These are phyloP conservation scores for Davidsoniella australis DNA, from an alignment of 2,329 filamentous ascomycete genomes.

Conservation along the genomic window DNA sequence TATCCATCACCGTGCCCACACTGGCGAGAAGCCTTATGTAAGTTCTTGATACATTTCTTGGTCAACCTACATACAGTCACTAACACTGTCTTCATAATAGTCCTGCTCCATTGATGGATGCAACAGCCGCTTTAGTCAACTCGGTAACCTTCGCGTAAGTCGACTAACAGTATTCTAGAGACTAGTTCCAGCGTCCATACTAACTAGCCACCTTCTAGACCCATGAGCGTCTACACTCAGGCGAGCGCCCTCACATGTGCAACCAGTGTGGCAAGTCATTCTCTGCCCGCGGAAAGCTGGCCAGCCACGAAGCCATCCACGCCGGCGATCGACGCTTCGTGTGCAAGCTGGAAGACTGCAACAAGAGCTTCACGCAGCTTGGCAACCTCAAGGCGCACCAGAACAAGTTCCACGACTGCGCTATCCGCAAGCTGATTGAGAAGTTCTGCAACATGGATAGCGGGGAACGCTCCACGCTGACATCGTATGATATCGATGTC, in stretches of 20 bases:
- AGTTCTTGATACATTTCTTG: conserved; percentile 20
- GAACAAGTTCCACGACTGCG: conserved; percentile 78
- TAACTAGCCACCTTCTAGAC: conserved; percentile 35
- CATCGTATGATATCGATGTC: conserved; percentile 52
- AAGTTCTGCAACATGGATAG: conserved; percentile 51
- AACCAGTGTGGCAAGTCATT: conserved; percentile 67
- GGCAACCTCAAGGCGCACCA: conserved; percentile 93
- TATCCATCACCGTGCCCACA: conserved; percentile 77
- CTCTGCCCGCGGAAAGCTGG: conserved; percentile 71
- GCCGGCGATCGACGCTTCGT: conserved; percentile 59
- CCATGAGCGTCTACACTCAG: conserved; percentile 73
- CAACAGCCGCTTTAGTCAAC: conserved; percentile 67
- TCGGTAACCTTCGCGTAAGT: conserved; percentile 72
- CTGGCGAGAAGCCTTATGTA: conserved; percentile 79
- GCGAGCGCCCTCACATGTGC: conserved; percentile 71
- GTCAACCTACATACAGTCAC: conserved; percentile 9
- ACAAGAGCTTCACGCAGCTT: conserved; percentile 75
- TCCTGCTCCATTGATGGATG: conserved; percentile 57
- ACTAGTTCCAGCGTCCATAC: background rate
- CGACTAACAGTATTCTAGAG: too few relatives aligned
- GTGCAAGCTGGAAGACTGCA: conserved; percentile 68
- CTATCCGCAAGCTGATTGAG: conserved; percentile 49
- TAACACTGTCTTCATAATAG: conserved; percentile 24
- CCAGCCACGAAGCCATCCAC: conserved; percentile 70
- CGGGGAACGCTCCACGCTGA: conserved; percentile 39